Conservation (phyloP, 768 basidiomycete genomes). For the Cytidiella melzeri region DNA sequence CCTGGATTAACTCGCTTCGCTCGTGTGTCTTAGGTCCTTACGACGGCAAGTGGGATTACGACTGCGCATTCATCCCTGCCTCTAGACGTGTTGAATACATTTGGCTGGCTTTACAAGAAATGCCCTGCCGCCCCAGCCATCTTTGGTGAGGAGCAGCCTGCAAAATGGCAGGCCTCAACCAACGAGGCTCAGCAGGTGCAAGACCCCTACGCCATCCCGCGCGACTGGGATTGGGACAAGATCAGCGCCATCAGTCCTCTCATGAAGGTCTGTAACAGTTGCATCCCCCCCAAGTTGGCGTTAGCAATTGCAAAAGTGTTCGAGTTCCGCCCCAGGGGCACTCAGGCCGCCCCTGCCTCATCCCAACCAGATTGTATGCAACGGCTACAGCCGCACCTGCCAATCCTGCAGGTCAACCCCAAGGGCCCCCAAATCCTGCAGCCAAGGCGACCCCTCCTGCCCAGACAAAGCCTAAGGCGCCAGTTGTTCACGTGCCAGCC, state of each 20-base stretch:
- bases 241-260: neutral
- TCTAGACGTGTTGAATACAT: too few relatives aligned
- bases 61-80: too few relatives aligned
- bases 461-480: conserved; percentile 1
- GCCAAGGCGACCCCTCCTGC: neutral
- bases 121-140: neutral
- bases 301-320: conserved; percentile 1
- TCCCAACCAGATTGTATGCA: neutral
- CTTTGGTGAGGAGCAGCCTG: neutral
- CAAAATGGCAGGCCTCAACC: too few relatives aligned
- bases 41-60: too few relatives aligned
- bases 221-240: neutral
- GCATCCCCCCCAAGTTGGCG: neutral
- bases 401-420: neutral
- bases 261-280: too few relatives aligned
- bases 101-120: too few relatives aligned
- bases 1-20: too few relatives aligned
- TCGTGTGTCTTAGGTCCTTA: too few relatives aligned
- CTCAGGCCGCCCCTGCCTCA: too few relatives aligned
- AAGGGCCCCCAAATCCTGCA: neutral
- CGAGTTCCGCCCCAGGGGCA: too few relatives aligned
- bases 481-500: neutral
- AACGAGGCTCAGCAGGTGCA: too few relatives aligned
- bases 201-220: neutral
- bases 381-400: neutral